These are phyloP conservation scores for Puccinia hordei DNA, from an alignment of 1,284 basidiomycete species.

Conservation along the genomic window DNA sequence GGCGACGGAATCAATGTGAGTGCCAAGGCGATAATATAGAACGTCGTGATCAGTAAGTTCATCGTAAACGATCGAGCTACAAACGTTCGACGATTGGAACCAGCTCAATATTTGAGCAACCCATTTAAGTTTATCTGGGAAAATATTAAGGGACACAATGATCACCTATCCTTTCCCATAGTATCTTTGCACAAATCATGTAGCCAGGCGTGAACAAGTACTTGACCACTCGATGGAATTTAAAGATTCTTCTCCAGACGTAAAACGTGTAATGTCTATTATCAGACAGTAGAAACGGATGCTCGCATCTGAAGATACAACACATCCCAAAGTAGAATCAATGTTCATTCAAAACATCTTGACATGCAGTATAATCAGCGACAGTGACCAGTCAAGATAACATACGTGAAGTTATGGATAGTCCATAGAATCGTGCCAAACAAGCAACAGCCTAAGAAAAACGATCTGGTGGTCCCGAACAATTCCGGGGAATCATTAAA, in stretches of 20 bases:
- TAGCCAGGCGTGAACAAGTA: conserved; percentile 77
- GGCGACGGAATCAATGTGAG: conserved; percentile 81
- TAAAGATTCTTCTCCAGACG: conserved; percentile 78
- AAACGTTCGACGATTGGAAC: conserved; percentile 45
- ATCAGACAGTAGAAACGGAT: conserved; percentile 89
- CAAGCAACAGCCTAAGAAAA: conserved; percentile 62
- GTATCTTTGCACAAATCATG: conserved; percentile 62
- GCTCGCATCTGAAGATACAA: conserved; percentile 70
- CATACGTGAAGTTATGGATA: conserved; percentile 76
- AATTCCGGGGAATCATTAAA: background rate
- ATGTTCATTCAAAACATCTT: background rate
- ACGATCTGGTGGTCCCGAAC: conserved; percentile 54
- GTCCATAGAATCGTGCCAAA: conserved; percentile 67
- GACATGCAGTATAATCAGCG: too few species aligned
- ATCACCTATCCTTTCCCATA: conserved; percentile 54
- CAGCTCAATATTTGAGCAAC: conserved; percentile 51
- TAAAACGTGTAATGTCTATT: conserved; percentile 96
- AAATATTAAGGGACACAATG: background rate
- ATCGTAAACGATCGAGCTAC: conserved; percentile 67
- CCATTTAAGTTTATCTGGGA: background rate
- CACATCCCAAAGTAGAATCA: conserved; percentile 50
- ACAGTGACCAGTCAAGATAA: conserved; percentile 50
- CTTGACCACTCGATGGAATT: conserved; percentile 70
- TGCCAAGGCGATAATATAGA: conserved; percentile 70
- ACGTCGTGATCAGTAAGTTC: conserved; percentile 72